Percentiles rank a stretch among this genome's conserved stretches.
These are phyloP conservation scores for Isoetes engelmannii DNA, from an alignment of 83 land plant species.

Conservation along the genomic window DNA sequence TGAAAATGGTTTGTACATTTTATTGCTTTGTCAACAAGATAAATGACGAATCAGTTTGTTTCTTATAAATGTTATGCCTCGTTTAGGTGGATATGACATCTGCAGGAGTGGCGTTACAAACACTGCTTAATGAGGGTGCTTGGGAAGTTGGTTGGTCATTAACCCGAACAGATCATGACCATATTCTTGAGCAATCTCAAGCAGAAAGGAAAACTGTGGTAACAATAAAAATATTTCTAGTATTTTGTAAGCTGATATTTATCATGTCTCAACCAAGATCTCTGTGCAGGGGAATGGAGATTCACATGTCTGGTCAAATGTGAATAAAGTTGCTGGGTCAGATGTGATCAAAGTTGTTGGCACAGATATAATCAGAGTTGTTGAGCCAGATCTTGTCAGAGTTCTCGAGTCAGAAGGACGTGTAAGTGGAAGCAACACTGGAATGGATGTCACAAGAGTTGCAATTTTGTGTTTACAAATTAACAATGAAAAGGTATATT, in stretches of 20 bases:
- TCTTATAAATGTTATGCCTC: not conserved
- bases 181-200: not conserved
- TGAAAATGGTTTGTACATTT: slow-evolving; percentile 24
- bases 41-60: no score
- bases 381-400: no score
- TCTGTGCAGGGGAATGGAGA: no score
- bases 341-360: no score
- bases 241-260: no score
- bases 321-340: no score
- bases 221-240: not conserved
- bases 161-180: slow-evolving; percentile 5
- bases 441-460: slow-evolving; percentile 13
- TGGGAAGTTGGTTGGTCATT: slow-evolving; percentile 93
- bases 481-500: slow-evolving; percentile 16
- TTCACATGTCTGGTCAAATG: no score
- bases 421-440: no score
- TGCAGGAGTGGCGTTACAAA: slow-evolving; percentile 57
- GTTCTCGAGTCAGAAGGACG: no score
- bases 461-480: slow-evolving; percentile 37
- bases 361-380: no score
- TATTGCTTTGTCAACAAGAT: no score
- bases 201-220: slow-evolving; percentile 2
- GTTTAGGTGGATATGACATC: slow-evolving; percentile 57
- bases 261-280: no score
- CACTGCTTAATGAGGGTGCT: slow-evolving; percentile 50